Percentiles rank a stretch among this genome's conserved stretches.
These are phyloP conservation scores for Backusella luteola DNA, from an alignment of 192 early-diverging fungal species.

Conservation along the genomic window DNA sequence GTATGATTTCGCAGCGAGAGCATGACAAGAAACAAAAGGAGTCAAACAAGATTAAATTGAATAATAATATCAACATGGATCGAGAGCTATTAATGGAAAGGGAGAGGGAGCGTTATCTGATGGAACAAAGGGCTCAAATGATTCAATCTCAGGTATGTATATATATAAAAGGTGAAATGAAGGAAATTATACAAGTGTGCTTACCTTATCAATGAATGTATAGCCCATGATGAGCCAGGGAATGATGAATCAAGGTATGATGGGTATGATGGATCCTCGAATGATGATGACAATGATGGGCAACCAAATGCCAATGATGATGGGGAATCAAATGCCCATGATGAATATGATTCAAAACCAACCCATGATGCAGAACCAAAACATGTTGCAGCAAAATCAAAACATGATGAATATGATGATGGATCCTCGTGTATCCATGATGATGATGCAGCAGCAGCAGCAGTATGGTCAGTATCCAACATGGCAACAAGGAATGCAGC, in stretches of 20 bases:
- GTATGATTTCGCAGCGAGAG: constrained; percentile 40
- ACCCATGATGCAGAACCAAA: constrained; percentile 2
- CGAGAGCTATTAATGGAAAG: constrained; percentile 24
- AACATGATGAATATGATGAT: constrained; percentile 23
- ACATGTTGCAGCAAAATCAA: constrained; percentile 7
- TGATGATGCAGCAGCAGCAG: background rate
- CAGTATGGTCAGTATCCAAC: constrained; percentile 13
- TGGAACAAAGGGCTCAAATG: constrained; percentile 34
- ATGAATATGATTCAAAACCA: constrained; percentile 9
- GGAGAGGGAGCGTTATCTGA: constrained; percentile 30
- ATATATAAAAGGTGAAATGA: background rate
- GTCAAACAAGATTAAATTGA: constrained; percentile 11
- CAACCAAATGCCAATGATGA: constrained; percentile 4
- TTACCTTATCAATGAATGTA: background rate
- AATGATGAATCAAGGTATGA: constrained; percentile 7
- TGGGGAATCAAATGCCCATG: background rate
- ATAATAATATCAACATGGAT: constrained; percentile 16
- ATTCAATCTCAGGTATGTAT: background rate
- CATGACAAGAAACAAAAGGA: constrained; percentile 31
- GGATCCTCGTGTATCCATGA: constrained; percentile 21
- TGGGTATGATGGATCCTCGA: constrained; percentile 9
- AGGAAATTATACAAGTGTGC: background rate
- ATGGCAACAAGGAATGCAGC: constrained; percentile 5
- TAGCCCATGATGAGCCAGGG: background rate
- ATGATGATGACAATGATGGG: background rate